A percentile compares a stretch with the other conserved stretches of the same genome.
phyloP scores from a whole-genome alignment of 306 rosid species.

The Cyclanthera cordifolia region DNA sequence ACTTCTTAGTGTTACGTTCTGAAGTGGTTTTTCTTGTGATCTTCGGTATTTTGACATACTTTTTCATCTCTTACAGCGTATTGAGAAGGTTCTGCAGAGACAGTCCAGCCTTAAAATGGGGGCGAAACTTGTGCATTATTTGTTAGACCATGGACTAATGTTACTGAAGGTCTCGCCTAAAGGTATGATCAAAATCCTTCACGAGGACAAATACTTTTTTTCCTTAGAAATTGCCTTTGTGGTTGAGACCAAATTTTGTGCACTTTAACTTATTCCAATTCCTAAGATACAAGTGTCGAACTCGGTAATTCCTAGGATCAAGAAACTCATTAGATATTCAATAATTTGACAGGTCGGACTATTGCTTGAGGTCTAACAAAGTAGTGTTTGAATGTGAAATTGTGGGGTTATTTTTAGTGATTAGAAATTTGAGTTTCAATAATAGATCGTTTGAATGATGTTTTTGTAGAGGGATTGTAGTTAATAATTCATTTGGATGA shows the following conservation, averaged over 20 bases:
- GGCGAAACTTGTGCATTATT: constrained; percentile 43
- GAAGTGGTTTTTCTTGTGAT: constrained; percentile 9
- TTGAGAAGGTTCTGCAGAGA: constrained; percentile 60
- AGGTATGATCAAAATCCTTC: constrained; percentile 32
- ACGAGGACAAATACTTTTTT: constrained; percentile 13
- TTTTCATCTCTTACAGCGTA: constrained; percentile 23
- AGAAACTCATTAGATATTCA: no score
- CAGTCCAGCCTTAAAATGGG: constrained; percentile 52
- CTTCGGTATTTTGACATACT: constrained; percentile 10
- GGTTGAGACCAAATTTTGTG: neutral
- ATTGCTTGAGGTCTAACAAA: no score
- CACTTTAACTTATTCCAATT: neutral
- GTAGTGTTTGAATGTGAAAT: no score
- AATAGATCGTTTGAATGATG: no score
- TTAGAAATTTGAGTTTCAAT: no score
- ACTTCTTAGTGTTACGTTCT: neutral
- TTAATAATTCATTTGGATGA: no score
- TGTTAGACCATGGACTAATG: constrained; percentile 28
- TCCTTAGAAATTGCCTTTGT: neutral
- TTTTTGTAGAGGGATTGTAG: no score
- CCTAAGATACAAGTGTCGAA: neutral
- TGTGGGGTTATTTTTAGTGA: no score
- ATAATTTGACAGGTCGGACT: no score
- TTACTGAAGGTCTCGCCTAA: constrained; percentile 27
- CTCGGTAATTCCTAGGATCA: neutral